Evolutionary conservation across 805 yeast species (phyloP), one percentile per base, ranked within the genome.

Genomic region (Sugiyamaella qingdaonensis): DNA sequence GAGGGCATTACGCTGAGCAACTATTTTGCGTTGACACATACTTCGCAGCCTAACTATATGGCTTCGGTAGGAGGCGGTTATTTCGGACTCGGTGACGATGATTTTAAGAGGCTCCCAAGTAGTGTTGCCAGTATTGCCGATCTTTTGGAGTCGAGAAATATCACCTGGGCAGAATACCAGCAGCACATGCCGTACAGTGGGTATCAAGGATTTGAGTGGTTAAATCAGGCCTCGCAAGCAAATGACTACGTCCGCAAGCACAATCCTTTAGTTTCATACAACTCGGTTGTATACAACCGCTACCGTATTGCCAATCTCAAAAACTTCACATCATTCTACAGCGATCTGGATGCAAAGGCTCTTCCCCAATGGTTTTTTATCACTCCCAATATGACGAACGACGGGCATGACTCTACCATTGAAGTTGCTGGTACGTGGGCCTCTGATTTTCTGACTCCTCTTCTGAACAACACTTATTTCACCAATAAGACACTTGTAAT

Each of bases 141-240:
- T 61, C 66, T 78, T 52, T 64, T 77, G 51, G 80, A 78, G 60
- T 64, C 68, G 54, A 68, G 67, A 61, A 68, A 68, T 29, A 76
- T 78, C 55, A 71, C 80, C 18, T 78, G 81, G 80, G 80, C 72
- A 51, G 79, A 78, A 67, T 78, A 78, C 69, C 75, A 76, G 65
- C 79, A 78, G 67, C 75, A 76, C 63, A 60, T 70, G 70, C 82
- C 82, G 39, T 78, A 77, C 72, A 64, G 80, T 46, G 82, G 80
- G 36, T 78, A 64, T 70, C 63, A 69, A 52, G 82, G 82, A 54
- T 74, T 71, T 68, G 68, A 74, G 65, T 78, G 65, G 67, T 61
- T 68, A 16, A 70, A 75, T 68, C 76, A 73, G 59, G 68, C 68
- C 46, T 71, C 70, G 45, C 67, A 62, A 37, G 75, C 77, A 52